phyloP scores from a whole-genome alignment of 2,329 filamentous ascomycete genomes.

The Neoscytalidium dimidiatum region DNA sequence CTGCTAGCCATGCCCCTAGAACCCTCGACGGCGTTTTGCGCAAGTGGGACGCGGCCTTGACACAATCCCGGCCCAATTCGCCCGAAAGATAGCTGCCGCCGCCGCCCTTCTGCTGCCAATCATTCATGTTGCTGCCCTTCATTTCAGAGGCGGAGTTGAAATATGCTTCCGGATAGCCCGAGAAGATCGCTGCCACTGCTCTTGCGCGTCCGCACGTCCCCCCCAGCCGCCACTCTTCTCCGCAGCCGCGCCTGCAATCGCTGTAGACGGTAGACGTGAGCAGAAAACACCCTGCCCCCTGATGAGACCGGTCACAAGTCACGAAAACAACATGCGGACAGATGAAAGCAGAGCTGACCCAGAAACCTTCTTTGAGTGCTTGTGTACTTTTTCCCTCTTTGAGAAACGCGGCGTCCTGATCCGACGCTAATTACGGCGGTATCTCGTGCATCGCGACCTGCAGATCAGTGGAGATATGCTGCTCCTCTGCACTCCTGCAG shows the following conservation, averaged over 20 bases:
- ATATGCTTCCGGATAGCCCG: neutral
- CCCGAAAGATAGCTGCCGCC: neutral
- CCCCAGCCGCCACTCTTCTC: neutral
- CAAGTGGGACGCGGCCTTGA: neutral
- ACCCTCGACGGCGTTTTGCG: neutral
- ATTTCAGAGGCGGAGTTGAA: neutral
- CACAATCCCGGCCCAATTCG: neutral
- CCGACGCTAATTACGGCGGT: slow-evolving; percentile 15
- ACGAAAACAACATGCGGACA: neutral
- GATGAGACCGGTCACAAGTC: neutral
- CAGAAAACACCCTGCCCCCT: neutral
- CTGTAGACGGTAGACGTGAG: too few relatives aligned
- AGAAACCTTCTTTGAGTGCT: slow-evolving; percentile 12
- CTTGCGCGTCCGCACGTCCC: neutral
- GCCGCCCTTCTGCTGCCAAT: too few relatives aligned
- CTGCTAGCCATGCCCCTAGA: neutral
- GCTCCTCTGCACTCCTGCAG: neutral
- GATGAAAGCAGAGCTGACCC: neutral
- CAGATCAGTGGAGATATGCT: slow-evolving; percentile 5
- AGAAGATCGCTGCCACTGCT: slow-evolving; percentile 2
- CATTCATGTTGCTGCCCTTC: neutral
- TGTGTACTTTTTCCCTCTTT: slow-evolving; percentile 11
- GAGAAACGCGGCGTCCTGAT: neutral
- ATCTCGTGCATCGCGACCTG: slow-evolving; percentile 3
- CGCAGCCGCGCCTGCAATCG: too few relatives aligned